These are phyloP conservation scores for Colletotrichum cordylinicola DNA, from an alignment of 2,329 filamentous ascomycete genomes.

Conservation along the genomic window DNA sequence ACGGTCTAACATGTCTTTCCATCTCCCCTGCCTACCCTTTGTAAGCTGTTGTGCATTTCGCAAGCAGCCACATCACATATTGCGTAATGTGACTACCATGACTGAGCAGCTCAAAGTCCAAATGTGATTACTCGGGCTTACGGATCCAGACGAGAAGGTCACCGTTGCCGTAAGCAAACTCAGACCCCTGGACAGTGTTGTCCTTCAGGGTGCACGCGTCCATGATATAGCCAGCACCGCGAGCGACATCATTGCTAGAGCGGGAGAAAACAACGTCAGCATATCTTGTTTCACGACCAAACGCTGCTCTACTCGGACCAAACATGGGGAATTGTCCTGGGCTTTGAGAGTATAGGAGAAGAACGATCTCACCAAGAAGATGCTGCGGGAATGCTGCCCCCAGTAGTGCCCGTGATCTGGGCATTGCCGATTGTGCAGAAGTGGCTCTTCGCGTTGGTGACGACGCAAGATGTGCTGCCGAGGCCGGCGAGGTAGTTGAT, in stretches of 20 bases:
- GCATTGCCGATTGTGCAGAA: constrained; percentile 9
- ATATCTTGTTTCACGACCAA: background rate
- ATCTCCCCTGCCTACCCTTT: background rate
- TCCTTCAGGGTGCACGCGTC: constrained; percentile 15
- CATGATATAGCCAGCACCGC: constrained; percentile 16
- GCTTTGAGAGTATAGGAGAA: background rate
- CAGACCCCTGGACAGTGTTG: constrained; percentile 11
- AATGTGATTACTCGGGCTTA: background rate
- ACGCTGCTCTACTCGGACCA: background rate
- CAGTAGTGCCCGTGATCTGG: background rate
- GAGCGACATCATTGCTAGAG: constrained; percentile 10
- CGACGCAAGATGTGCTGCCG: background rate
- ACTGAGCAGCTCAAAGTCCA: fast-evolving
- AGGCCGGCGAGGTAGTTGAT: constrained; percentile 17
- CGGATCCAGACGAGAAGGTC: background rate
- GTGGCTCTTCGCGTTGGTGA: background rate
- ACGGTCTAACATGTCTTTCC: background rate
- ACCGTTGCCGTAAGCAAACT: constrained; percentile 7
- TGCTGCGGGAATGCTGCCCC: background rate
- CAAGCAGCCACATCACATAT: background rate
- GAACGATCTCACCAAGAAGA: background rate
- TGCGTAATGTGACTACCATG: background rate
- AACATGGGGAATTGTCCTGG: background rate
- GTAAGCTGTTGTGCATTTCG: background rate
- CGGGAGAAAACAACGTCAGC: background rate